Conservation (phyloP, 2,329 filamentous ascomycete genomes). For the Fusarium sacchari region DNA sequence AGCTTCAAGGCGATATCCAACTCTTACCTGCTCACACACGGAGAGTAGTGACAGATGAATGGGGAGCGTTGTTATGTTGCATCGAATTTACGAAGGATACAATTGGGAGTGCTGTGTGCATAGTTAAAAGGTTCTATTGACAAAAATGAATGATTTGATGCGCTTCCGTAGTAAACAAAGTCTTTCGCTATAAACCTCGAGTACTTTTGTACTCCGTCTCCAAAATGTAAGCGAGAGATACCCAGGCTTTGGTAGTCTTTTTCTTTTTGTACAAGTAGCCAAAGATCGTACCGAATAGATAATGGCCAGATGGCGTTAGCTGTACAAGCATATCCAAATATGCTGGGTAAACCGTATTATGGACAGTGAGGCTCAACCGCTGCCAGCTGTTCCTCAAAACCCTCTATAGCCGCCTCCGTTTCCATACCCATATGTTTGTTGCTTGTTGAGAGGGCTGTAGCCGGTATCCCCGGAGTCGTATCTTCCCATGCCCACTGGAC, state of each 20-base stretch:
- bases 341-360: conserved; percentile 25
- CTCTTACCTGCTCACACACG: conserved; percentile 42
- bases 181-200: conserved; percentile 34
- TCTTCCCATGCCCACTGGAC: conserved; percentile 24
- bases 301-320: conserved; percentile 17
- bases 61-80: neutral
- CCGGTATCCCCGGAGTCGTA: conserved; percentile 34
- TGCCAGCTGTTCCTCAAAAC: conserved; percentile 28
- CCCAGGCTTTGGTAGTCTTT: neutral
- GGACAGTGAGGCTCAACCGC: conserved; percentile 14
- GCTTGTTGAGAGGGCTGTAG: conserved; percentile 31
- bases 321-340: conserved; percentile 19
- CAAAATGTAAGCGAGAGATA: conserved; percentile 27
- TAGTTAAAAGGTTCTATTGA: conserved; percentile 46
- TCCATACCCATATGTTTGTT: conserved; percentile 39
- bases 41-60: conserved; percentile 22
- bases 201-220: conserved; percentile 19
- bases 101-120: conserved; percentile 37
- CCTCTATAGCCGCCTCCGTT: conserved; percentile 42
- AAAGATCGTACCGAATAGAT: conserved; percentile 10
- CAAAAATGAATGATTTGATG: conserved; percentile 43
- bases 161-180: conserved; percentile 45
- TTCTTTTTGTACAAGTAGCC: conserved; percentile 23
- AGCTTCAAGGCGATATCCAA: conserved; percentile 43
- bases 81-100: conserved; percentile 40